These are phyloP conservation scores for Fusarium keratoplasticum DNA, from an alignment of 2,329 filamentous ascomycete species.

Conservation along the genomic window DNA sequence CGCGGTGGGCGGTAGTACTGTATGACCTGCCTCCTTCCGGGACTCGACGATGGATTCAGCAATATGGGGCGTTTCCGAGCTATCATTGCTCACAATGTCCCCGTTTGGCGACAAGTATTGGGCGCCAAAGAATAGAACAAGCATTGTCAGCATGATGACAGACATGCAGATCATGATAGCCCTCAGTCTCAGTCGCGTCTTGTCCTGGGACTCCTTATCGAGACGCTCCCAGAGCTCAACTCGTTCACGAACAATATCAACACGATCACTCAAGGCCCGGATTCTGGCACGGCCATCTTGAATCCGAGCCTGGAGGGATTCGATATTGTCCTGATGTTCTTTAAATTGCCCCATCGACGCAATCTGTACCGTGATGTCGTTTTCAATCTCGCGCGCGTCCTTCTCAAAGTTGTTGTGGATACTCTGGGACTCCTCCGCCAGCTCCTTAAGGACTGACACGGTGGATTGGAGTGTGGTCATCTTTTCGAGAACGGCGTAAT, in stretches of 20 bases:
- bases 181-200: conserved; percentile 71
- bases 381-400: conserved; percentile 69
- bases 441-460: conserved; percentile 72
- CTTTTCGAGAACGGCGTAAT: conserved; percentile 79
- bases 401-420: conserved; percentile 69
- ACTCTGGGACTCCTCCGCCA: conserved; percentile 71
- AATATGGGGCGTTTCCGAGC: conserved; percentile 19
- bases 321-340: conserved; percentile 72
- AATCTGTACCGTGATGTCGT: conserved; percentile 71
- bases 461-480: conserved; percentile 73
- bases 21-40: conserved; percentile 37
- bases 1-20: conserved; percentile 30
- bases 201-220: conserved; percentile 76
- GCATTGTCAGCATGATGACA: conserved; percentile 59
- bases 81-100: conserved; percentile 14
- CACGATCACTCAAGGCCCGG: conserved; percentile 68
- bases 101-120: conserved; percentile 36
- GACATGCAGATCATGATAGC: conserved; percentile 72
- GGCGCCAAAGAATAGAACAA: conserved; percentile 55
- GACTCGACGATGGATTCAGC: conserved; percentile 40
- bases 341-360: conserved; percentile 71
- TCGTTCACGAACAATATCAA: conserved; percentile 71
- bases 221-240: conserved; percentile 76
- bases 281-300: conserved; percentile 69
- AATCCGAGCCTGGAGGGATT: conserved; percentile 71